These are phyloP conservation scores for Boletus rubropictus DNA, from an alignment of 768 basidiomycete species.

Conservation along the genomic window DNA sequence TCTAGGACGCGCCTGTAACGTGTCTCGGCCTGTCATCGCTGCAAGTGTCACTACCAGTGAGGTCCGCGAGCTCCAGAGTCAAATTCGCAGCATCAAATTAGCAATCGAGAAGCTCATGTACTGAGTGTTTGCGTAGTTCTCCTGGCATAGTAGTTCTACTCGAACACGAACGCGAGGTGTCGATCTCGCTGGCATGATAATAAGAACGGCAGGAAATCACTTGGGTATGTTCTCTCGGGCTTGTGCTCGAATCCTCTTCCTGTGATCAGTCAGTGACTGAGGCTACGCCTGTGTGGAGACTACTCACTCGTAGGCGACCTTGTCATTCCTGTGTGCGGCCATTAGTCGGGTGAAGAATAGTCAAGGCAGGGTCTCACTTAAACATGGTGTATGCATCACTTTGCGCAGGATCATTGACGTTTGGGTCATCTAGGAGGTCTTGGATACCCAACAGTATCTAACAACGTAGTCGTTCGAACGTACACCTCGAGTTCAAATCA, in stretches of 20 bases:
- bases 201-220: conserved; percentile 32
- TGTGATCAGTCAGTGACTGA: conserved; percentile 26
- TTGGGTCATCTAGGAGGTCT: conserved; percentile 91
- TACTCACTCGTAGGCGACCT: conserved; percentile 83
- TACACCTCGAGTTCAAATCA: background rate
- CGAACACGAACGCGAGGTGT: conserved; percentile 8
- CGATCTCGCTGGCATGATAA: background rate
- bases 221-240: conserved; percentile 88
- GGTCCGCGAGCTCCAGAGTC: conserved; percentile 81
- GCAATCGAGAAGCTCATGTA: conserved; percentile 67
- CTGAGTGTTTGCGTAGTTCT: conserved; percentile 19
- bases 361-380: conserved; percentile 58
- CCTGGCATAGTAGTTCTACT: conserved; percentile 7
- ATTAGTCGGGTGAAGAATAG: conserved; percentile 7
- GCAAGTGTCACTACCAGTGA: conserved; percentile 97
- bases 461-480: background rate
- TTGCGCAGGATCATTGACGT: conserved; percentile 96
- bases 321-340: conserved; percentile 74
- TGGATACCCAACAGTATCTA: conserved; percentile 96
- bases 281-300: background rate
- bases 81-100: conserved; percentile 82
- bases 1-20: conserved; percentile 92
- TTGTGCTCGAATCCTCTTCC: conserved; percentile 76
- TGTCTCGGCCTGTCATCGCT: conserved; percentile 90
- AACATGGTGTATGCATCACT: conserved; percentile 99